Evolutionary conservation across 805 yeast species (phyloP).

Genomic region (Vanderwaltozyma verrucispora): DNA sequence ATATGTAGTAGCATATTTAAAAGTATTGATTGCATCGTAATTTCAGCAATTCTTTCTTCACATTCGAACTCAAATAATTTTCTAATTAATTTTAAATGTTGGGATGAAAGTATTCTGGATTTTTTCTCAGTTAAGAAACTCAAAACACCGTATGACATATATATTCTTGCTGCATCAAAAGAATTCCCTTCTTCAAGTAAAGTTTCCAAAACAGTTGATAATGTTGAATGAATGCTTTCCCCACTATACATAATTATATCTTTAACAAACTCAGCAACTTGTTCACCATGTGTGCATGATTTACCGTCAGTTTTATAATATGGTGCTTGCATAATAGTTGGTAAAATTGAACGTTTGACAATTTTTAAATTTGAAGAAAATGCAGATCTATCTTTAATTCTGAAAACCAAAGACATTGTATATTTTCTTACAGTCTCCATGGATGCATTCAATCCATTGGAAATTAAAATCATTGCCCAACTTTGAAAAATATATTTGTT

Average conservation of each 20-base stretch:
- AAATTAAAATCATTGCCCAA: slow-evolving; percentile 65
- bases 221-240: neutral
- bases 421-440: slow-evolving; percentile 69
- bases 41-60: slow-evolving; percentile 47
- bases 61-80: slow-evolving; percentile 30
- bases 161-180: slow-evolving; percentile 65
- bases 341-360: slow-evolving; percentile 38
- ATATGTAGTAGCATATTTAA: slow-evolving; percentile 36
- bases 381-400: slow-evolving; percentile 38
- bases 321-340: slow-evolving; percentile 51
- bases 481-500: slow-evolving; percentile 48
- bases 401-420: slow-evolving; percentile 44
- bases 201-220: slow-evolving; percentile 34
- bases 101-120: slow-evolving; percentile 11
- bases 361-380: slow-evolving; percentile 33
- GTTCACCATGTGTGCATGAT: slow-evolving; percentile 50
- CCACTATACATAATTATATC: neutral
- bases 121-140: slow-evolving; percentile 34
- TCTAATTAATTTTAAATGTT: slow-evolving; percentile 25
- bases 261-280: slow-evolving; percentile 36
- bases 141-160: slow-evolving; percentile 45
- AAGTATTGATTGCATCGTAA: slow-evolving; percentile 40
- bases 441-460: slow-evolving; percentile 66
- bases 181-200: slow-evolving; percentile 39
- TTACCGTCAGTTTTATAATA: slow-evolving; percentile 40